A percentile compares a stretch with the other conserved stretches of the same genome.
phyloP scores from a whole-genome alignment of 2,329 filamentous ascomycete species.

The Botrytis medusae region DNA sequence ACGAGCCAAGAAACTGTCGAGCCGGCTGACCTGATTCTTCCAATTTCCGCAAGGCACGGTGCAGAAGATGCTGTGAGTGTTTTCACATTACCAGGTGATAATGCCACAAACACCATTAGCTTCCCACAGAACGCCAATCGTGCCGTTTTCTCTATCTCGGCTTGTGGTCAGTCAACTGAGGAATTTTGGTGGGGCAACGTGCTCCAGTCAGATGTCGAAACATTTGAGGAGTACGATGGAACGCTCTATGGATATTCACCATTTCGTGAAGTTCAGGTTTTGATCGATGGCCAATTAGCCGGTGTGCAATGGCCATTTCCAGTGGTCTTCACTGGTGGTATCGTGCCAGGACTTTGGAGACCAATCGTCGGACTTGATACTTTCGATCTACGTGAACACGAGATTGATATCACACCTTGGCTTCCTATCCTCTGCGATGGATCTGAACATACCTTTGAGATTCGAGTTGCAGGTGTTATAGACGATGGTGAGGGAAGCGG shows the following conservation, averaged over 20 bases:
- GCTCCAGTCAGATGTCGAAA: conserved; percentile 57
- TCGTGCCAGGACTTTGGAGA: conserved; percentile 74
- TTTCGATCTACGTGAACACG: conserved; percentile 75
- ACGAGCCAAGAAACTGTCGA: conserved; percentile 45
- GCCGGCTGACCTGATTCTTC: conserved; percentile 65
- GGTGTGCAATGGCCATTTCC: conserved; percentile 82
- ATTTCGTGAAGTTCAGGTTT: conserved; percentile 75
- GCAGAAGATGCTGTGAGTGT: conserved; percentile 57
- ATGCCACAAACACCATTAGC: conserved; percentile 57
- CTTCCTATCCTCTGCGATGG: conserved; percentile 69
- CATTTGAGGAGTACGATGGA: conserved; percentile 58
- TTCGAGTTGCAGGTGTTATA: conserved; percentile 64
- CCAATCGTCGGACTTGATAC: conserved; percentile 77
- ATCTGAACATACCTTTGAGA: conserved; percentile 62
- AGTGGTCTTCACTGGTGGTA: conserved; percentile 77
- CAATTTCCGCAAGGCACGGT: conserved; percentile 59
- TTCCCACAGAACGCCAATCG: conserved; percentile 66
- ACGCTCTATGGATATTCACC: conserved; percentile 66
- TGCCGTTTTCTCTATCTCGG: conserved; percentile 73
- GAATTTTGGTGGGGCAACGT: conserved; percentile 89
- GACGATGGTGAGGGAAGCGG: conserved; percentile 52
- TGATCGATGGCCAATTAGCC: conserved; percentile 70
- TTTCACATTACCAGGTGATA: conserved; percentile 64
- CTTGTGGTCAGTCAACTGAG: conserved; percentile 72
- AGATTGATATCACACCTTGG: conserved; percentile 81